These are phyloP conservation scores for Citrus sp. DNA, from an alignment of 345 rosid species.

Conservation along the genomic window DNA sequence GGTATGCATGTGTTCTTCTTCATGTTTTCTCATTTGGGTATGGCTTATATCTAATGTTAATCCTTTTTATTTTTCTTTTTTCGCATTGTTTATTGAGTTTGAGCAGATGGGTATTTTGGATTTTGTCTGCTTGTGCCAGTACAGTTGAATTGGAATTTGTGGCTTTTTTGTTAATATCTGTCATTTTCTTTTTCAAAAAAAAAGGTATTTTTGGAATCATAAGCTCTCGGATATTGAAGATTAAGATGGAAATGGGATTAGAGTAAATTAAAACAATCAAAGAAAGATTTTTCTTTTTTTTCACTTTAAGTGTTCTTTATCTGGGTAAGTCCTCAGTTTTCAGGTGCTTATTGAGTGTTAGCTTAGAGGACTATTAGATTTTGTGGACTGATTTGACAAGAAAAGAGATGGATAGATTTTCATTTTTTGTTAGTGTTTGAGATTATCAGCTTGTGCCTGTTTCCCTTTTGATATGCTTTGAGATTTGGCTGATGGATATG, in stretches of 20 bases:
- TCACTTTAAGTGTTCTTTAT: background rate
- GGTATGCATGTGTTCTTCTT: conserved; percentile 30
- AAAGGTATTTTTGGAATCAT: background rate
- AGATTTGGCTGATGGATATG: background rate
- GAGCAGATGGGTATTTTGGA: background rate
- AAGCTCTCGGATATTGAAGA: background rate
- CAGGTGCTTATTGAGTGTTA: background rate
- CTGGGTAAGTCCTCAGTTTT: background rate
- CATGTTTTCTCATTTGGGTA: conserved; percentile 33
- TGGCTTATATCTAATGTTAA: conserved; percentile 1
- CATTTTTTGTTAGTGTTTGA: background rate
- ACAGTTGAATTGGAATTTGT: background rate
- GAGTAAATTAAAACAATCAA: too few species aligned
- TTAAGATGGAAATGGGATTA: background rate
- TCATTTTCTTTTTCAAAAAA: too few species aligned
- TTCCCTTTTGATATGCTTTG: background rate
- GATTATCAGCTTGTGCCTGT: background rate
- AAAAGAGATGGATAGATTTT: background rate
- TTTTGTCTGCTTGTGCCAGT: background rate
- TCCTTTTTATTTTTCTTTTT: background rate
- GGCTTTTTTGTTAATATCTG: background rate
- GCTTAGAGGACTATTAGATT: background rate
- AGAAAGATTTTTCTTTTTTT: background rate
- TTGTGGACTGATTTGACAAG: background rate
- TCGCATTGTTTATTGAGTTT: background rate